A percentile compares a stretch with the other conserved stretches of the same genome.
Conservation (phyloP, 2,329 filamentous ascomycete species). For the Beauveria varroae region DNA sequence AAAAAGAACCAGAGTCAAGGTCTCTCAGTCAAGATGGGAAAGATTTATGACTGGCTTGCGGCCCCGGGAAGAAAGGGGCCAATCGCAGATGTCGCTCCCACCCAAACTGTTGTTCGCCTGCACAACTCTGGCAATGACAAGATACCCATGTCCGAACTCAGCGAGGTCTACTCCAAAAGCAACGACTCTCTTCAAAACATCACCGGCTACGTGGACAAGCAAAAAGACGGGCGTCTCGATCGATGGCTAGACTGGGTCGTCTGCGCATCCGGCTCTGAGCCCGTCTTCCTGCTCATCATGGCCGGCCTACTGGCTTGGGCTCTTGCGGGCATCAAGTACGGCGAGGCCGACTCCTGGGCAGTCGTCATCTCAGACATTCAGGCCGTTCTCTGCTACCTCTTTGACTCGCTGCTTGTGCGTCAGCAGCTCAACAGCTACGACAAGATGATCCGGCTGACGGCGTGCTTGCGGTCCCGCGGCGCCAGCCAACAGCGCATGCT, state of each 20-base stretch:
- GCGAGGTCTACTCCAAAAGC: not conserved
- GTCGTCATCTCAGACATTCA: constrained; percentile 28
- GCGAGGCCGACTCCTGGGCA: constrained; percentile 27
- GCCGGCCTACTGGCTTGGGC: constrained; percentile 23
- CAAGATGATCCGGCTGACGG: constrained; percentile 21
- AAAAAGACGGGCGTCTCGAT: constrained; percentile 14
- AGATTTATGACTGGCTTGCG: constrained; percentile 6
- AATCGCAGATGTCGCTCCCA: constrained; percentile 10
- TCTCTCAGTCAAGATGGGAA: not conserved
- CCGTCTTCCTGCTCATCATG: constrained; percentile 23
- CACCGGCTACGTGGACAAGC: constrained; percentile 15
- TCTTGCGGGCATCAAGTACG: constrained; percentile 22
- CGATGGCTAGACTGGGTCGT: constrained; percentile 18
- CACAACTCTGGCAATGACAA: not conserved
- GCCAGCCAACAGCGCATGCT: constrained; percentile 24
- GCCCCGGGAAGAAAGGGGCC: constrained; percentile 12
- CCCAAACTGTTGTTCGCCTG: constrained; percentile 4
- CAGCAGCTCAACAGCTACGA: constrained; percentile 29
- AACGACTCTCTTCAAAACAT: constrained; percentile 11
- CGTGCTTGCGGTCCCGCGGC: constrained; percentile 24
- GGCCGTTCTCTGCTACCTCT: constrained; percentile 30
- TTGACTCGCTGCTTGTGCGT: constrained; percentile 30
- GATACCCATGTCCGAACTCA: not conserved
- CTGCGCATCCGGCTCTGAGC: constrained; percentile 16
- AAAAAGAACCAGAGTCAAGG: not conserved